Evolutionary conservation across 441 rosid species (phyloP).

Genomic region (Aquilaria agallochum): DNA sequence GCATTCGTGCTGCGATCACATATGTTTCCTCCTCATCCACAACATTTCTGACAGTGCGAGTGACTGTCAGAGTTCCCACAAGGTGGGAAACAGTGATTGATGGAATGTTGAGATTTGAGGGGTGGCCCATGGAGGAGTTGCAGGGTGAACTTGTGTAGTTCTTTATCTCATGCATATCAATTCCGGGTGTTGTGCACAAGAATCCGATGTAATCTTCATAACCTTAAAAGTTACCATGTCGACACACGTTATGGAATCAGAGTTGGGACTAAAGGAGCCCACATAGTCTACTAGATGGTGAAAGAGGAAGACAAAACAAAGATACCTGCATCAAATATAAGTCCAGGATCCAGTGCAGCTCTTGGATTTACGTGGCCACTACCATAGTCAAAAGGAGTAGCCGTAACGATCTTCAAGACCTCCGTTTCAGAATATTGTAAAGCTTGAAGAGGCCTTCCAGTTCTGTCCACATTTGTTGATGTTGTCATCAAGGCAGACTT

Average conservation of each 20-base stretch:
- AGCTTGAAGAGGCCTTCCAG: slow-evolving; percentile 91
- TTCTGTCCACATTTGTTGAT: slow-evolving; percentile 72
- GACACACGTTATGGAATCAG: slow-evolving; percentile 9
- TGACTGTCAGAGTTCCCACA: slow-evolving; percentile 56
- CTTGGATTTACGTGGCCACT: slow-evolving; percentile 95
- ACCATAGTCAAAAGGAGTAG: slow-evolving; percentile 96
- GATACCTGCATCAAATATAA: slow-evolving; percentile 87
- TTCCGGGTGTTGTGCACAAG: slow-evolving; percentile 96
- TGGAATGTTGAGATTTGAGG: slow-evolving; percentile 84
- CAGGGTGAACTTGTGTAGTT: slow-evolving; percentile 77
- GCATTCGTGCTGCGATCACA: slow-evolving; percentile 72
- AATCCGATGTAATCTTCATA: slow-evolving; percentile 84
- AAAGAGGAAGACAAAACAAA: not conserved
- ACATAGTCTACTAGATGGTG: not conserved
- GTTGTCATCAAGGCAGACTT: slow-evolving; percentile 97
- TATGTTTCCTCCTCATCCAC: slow-evolving; percentile 80
- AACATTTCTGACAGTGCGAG: slow-evolving; percentile 78
- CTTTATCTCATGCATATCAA: slow-evolving; percentile 61
- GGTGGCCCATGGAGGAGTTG: slow-evolving; percentile 71
- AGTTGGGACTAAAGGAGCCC: not conserved
- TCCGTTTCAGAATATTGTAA: slow-evolving; percentile 85
- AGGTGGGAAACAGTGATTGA: slow-evolving; percentile 85
- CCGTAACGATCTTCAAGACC: slow-evolving; percentile 62
- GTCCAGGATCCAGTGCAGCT: slow-evolving; percentile 97
- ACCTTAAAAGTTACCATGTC: slow-evolving; percentile 33